phyloP scores from a whole-genome alignment of 2,329 filamentous ascomycete species.

The Stenocarpella maydis region DNA sequence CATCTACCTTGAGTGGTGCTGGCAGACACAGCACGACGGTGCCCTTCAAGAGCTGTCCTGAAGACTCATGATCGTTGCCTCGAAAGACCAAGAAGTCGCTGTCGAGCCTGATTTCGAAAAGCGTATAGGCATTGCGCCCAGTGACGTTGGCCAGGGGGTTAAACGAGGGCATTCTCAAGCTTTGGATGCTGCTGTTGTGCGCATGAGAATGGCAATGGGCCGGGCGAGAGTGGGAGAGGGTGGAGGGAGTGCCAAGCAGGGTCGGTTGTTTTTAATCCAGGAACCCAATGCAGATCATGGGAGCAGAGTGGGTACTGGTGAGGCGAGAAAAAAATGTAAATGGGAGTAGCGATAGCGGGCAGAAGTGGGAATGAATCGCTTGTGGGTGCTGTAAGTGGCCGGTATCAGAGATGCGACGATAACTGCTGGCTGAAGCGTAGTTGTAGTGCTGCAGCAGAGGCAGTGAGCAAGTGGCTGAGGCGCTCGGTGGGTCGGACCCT shows the following conservation, averaged over 20 bases:
- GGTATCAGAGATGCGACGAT: conserved; percentile 31
- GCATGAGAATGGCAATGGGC: conserved; percentile 15
- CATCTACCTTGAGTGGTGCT: conserved; percentile 73
- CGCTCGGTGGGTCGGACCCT: conserved; percentile 18
- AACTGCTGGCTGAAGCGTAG: not conserved
- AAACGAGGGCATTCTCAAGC: conserved; percentile 60
- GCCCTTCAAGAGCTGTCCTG: conserved; percentile 78
- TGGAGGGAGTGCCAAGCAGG: conserved; percentile 24
- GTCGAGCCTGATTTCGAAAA: conserved; percentile 72
- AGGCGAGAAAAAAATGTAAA: conserved; percentile 30
- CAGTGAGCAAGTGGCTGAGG: no score
- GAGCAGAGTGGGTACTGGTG: conserved; percentile 31
- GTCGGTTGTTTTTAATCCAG: conserved; percentile 34
- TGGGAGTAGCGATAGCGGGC: conserved; percentile 31
- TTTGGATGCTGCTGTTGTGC: conserved; percentile 15
- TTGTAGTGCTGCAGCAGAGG: no score
- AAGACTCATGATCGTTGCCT: conserved; percentile 77
- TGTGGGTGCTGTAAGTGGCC: conserved; percentile 22
- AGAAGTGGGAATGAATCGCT: conserved; percentile 30
- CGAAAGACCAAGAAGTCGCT: conserved; percentile 83
- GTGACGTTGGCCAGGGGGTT: conserved; percentile 63
- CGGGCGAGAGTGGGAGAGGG: conserved; percentile 11
- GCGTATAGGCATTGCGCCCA: conserved; percentile 58
- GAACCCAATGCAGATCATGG: conserved; percentile 32
- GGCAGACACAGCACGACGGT: conserved; percentile 77